Base-by-base conservation (phyloP, 2,329 filamentous ascomycete species). In the Onygena corvina region DNA sequence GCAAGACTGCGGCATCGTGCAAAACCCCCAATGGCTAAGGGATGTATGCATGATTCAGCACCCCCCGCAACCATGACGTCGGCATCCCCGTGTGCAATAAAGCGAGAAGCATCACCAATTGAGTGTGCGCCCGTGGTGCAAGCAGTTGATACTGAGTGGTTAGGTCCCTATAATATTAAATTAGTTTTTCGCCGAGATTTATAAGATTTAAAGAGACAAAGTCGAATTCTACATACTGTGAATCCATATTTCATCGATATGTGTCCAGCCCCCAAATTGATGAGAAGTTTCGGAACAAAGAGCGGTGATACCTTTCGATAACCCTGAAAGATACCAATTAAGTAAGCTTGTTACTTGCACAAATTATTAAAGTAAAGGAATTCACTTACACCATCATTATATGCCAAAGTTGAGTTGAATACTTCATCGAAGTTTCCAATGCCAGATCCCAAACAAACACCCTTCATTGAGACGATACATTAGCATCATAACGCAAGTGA, bases 41-140 rank as follows among this genome's bases (percentile, higher is more conserved):
- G 92, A 62, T 98, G 90, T 50, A 98, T 90, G 64, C 92, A 98
- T 0, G 90, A 88, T 67, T 98, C 92, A 6, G 90, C 80, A 23
- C 90, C 90, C 35, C 92, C 92, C n/a, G 92, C 88, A 6, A 98
- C 70, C 88, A 98, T 96, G 49, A 96, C 83, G 64, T 94, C 77
- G 40, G 90, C 90, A 63, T 96, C 90, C 4, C 88, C 89, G 60
- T 81, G 82, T n/a, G 83, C 79, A 53, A 98, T 90, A 63, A 95
- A 86, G 14, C 90, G 80, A n/a, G 85, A 82, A 4, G 92, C 92
- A 64, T 98, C 92, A 14, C 90, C 92, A 46, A 98, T 82, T 1
- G 89, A 88, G 68, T 98, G 92, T 1, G 90, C 86, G 8, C 92
- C 92, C 0, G 92, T 98, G 0, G 92, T 96, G 64, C 92, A 98